Evolutionary conservation across 176 grass and related monocot species (phyloP).

Genomic region (Alopecurus myosuroides): DNA sequence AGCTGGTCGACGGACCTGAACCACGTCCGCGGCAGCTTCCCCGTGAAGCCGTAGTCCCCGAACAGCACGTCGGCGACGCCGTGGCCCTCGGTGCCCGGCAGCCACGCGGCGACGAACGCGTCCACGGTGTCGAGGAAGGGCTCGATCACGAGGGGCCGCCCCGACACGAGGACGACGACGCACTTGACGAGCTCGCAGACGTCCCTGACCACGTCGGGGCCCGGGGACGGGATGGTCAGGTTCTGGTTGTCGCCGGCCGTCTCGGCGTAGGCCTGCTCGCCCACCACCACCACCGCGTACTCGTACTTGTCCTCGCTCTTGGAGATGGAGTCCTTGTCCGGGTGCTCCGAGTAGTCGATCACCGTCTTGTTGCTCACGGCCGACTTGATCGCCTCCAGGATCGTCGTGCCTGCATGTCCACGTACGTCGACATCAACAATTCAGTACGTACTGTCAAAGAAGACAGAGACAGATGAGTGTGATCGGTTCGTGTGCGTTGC

Average conservation of each 20-base stretch:
- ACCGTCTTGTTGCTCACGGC: conserved; percentile 40
- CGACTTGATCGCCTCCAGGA: conserved; percentile 52
- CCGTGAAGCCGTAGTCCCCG: conserved; percentile 68
- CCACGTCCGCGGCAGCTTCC: conserved; percentile 79
- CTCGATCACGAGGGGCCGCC: conserved; percentile 64
- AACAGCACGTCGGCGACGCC: conserved; percentile 78
- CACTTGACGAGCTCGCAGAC: conserved; percentile 59
- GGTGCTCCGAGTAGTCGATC: conserved; percentile 41
- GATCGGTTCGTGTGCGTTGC: not conserved
- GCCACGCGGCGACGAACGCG: conserved; percentile 83
- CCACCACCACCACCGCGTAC: conserved; percentile 54
- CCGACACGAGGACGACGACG: conserved; percentile 59
- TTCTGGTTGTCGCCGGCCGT: conserved; percentile 54
- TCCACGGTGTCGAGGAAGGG: conserved; percentile 52
- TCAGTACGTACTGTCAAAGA: not conserved
- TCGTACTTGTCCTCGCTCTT: conserved; percentile 38
- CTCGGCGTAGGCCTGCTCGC: conserved; percentile 60
- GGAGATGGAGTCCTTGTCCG: conserved; percentile 32
- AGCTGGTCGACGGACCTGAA: conserved; percentile 85
- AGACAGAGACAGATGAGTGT: not conserved
- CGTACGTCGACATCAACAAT: not conserved
- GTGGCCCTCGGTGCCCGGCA: conserved; percentile 72
- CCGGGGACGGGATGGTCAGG: conserved; percentile 50
- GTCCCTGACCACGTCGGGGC: conserved; percentile 30
- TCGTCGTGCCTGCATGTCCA: conserved; percentile 45